Evolutionary conservation across 1,139 yeast genomes (phyloP), one percentile per base, ranked within the genome.

Genomic region (Blastobotrys malaysiensis): DNA sequence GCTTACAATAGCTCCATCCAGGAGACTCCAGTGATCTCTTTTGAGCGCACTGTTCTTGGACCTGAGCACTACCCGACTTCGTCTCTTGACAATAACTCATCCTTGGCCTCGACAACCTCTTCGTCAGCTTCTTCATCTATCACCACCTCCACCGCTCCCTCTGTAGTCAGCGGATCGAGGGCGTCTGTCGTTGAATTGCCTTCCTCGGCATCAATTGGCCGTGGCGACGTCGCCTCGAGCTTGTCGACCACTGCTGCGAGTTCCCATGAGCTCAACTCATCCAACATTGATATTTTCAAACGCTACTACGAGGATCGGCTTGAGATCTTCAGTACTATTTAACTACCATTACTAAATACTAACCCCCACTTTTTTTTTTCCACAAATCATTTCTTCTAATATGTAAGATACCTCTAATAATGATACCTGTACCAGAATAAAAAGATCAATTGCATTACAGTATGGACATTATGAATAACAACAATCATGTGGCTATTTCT

Each of bases 251-350:
- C 51, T 13, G 36, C 19, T 3, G 22, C 31, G 7, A 50, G 45
- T 13, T 45, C 36, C 9, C 49, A 43, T n/a, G 50, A 44, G 16
- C 43, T 19, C 24, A 21, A 20, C 21, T 43, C 27, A 9, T 24
- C 52, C 3, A 57, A 48, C 22, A 45, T 20, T 20, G 65, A 64
- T 19, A 56, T 59, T 22, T 66, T 65, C 56, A 61, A 63, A 52
- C 55, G 58, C 2, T 66, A 66, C 46, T 64, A 64, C 49, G 56
- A 57, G 16, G 69, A 66, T 53, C 56, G 69, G 3, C 57, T 65
- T 63, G 64, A 63, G 48, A 63, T 66, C 48, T 52, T 65, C 26
- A 60, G 61, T 45, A 55, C 39, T 31, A 31, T 31, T 31, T 31
- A 31, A 31, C 14, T 13, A n/a, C n/a, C n/a, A n/a, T n/a, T n/a